phyloP scores from a whole-genome alignment of 1,284 basidiomycete species.

The Melampsora americana region DNA sequence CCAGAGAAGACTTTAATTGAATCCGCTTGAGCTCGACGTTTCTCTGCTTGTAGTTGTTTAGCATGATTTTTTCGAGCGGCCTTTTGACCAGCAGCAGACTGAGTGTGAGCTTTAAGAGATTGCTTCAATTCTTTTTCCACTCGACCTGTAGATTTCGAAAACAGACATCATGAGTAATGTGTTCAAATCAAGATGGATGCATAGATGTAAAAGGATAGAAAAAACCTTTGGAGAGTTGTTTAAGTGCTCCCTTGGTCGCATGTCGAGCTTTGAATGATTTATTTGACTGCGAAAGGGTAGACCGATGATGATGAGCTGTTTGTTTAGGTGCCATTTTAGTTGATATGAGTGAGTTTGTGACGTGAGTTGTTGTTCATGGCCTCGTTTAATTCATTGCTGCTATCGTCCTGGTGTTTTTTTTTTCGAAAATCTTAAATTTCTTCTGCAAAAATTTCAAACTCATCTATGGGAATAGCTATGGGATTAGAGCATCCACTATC shows the following conservation, averaged over 20 bases:
- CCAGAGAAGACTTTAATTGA: constrained; percentile 30
- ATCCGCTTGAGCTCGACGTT: constrained; percentile 20
- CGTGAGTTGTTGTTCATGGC: too few relatives aligned
- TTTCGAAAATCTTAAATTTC: too few relatives aligned
- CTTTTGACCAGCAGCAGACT: constrained; percentile 19
- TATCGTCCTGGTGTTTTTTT: too few relatives aligned
- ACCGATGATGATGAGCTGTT: constrained; percentile 38
- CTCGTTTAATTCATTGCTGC: too few relatives aligned
- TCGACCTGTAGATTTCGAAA: constrained; percentile 10
- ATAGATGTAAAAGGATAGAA: background rate
- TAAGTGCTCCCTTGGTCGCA: constrained; percentile 26
- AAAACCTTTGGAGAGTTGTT: constrained; percentile 32
- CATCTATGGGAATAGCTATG: too few relatives aligned
- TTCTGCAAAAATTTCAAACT: too few relatives aligned
- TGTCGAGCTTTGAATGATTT: constrained; percentile 37
- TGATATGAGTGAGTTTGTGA: too few relatives aligned
- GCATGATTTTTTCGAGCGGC: constrained; percentile 30
- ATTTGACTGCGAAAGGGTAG: constrained; percentile 37
- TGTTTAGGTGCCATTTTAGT: constrained; percentile 5
- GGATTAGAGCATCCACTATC: too few relatives aligned
- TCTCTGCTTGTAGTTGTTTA: constrained; percentile 27
- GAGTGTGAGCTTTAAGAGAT: background rate
- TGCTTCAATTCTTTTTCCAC: constrained; percentile 20
- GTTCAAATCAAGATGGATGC: too few relatives aligned
- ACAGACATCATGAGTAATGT: too few relatives aligned